Evolutionary conservation across 1,139 yeast species (phyloP).

Genomic region (Yamadazyma spencermartinsiae): DNA sequence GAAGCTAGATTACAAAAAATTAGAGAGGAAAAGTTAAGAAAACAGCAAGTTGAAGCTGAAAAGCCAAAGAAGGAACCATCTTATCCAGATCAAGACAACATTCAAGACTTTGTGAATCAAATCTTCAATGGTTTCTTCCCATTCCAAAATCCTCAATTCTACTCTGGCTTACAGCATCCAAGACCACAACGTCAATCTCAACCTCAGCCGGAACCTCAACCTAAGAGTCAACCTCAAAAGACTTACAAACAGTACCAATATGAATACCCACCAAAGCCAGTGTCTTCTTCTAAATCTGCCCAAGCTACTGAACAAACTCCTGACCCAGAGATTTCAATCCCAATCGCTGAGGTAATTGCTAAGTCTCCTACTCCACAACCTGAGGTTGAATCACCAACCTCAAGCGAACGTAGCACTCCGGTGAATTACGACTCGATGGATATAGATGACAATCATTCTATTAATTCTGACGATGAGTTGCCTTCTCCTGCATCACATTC

Average conservation of each 20-base stretch:
- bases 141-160: constrained; percentile 5
- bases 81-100: constrained; percentile 12
- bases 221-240: background rate
- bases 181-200: constrained; percentile 4
- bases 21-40: constrained; percentile 29
- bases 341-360: constrained; percentile 15
- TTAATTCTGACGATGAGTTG: constrained; percentile 45
- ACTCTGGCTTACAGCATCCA: background rate
- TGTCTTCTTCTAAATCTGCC: background rate
- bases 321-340: constrained; percentile 4
- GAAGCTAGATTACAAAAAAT: constrained; percentile 18
- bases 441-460: constrained; percentile 54
- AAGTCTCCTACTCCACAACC: constrained; percentile 12
- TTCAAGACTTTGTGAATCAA: constrained; percentile 16
- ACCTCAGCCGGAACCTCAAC: constrained; percentile 1
- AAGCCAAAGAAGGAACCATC: constrained; percentile 6
- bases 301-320: constrained; percentile 12
- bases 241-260: background rate
- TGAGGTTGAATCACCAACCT: constrained; percentile 14
- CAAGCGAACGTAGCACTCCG: constrained; percentile 21
- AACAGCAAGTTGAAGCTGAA: constrained; percentile 10
- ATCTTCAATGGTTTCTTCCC: constrained; percentile 13
- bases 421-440: constrained; percentile 17
- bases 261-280: background rate
- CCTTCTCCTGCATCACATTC: constrained; percentile 21